Conservation (phyloP, 345 rosid species). For the Gossypium bickii region DNA sequence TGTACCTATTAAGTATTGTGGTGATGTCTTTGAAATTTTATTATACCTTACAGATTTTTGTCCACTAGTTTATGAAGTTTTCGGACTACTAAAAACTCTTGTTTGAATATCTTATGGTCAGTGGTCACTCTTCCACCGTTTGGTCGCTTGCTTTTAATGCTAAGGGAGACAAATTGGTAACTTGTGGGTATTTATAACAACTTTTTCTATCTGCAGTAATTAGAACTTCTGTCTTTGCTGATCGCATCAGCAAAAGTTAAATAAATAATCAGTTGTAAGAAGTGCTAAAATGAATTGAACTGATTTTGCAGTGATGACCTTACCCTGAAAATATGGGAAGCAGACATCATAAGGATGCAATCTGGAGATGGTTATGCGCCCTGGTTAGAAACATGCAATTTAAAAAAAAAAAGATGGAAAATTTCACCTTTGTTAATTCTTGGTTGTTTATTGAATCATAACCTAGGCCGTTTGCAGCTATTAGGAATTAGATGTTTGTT, state of each 20-base stretch:
- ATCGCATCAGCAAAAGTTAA: not conserved
- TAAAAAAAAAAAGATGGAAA: too few species aligned
- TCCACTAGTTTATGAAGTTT: constrained; percentile 2
- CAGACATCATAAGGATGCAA: constrained; percentile 45
- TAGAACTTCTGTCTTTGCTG: not conserved
- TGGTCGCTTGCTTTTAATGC: constrained; percentile 83
- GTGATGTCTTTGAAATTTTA: constrained; percentile 11
- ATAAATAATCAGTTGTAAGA: not conserved
- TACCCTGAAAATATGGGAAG: constrained; percentile 77
- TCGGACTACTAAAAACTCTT: constrained; percentile 13
- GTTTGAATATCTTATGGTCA: constrained; percentile 29
- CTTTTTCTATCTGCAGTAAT: not conserved
- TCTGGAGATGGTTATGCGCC: constrained; percentile 68
- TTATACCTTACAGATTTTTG: not conserved
- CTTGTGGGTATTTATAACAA: constrained; percentile 62
- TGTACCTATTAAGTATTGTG: not conserved
- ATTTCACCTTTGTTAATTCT: constrained; percentile 15
- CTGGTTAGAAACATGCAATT: constrained; percentile 53
- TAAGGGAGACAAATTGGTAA: constrained; percentile 81
- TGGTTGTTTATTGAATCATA: not conserved
- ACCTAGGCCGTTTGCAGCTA: constrained; percentile 8
- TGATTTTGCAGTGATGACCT: constrained; percentile 85
- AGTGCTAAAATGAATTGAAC: constrained; percentile 15
- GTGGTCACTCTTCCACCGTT: constrained; percentile 88
- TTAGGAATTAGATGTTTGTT: not conserved